A percentile compares a stretch with the other conserved stretches of the same genome.
phyloP scores from a whole-genome alignment of 768 basidiomycete species.

The Lactifluus volemus region DNA sequence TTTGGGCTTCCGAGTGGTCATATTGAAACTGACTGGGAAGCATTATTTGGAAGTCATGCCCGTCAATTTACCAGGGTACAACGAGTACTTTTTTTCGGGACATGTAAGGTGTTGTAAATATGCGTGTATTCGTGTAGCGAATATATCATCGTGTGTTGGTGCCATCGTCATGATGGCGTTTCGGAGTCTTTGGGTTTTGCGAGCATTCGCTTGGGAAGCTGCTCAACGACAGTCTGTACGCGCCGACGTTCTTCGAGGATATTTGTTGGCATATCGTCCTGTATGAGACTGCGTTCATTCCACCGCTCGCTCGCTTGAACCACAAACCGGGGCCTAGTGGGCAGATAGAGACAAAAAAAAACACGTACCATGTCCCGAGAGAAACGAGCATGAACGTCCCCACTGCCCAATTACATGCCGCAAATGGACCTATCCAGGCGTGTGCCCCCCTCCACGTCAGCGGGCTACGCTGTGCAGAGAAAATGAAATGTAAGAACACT shows the following conservation, averaged over 20 bases:
- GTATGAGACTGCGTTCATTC: not conserved
- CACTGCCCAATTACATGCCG: slow-evolving; percentile 73
- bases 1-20: slow-evolving; percentile 44
- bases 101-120: not conserved
- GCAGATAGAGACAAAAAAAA: not conserved
- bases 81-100: not conserved
- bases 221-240: slow-evolving; percentile 49
- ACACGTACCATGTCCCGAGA: slow-evolving; percentile 56
- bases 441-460: not conserved
- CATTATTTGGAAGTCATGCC: not conserved
- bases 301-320: not conserved
- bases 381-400: slow-evolving; percentile 65
- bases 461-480: not conserved
- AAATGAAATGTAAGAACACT: slow-evolving; percentile 21
- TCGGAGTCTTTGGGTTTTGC: slow-evolving; percentile 31
- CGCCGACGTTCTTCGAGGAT: slow-evolving; percentile 44
- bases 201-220: slow-evolving; percentile 46
- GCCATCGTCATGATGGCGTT: not conserved
- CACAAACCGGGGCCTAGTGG: not conserved
- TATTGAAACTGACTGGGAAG: not conserved
- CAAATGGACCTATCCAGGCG: slow-evolving; percentile 41
- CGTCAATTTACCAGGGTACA: not conserved
- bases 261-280: slow-evolving; percentile 62
- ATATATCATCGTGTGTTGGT: slow-evolving; percentile 5
- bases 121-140: slow-evolving; percentile 7